Evolutionary conservation across 2,329 filamentous ascomycete genomes (phyloP).

Genomic region (Graphilbum sp.): DNA sequence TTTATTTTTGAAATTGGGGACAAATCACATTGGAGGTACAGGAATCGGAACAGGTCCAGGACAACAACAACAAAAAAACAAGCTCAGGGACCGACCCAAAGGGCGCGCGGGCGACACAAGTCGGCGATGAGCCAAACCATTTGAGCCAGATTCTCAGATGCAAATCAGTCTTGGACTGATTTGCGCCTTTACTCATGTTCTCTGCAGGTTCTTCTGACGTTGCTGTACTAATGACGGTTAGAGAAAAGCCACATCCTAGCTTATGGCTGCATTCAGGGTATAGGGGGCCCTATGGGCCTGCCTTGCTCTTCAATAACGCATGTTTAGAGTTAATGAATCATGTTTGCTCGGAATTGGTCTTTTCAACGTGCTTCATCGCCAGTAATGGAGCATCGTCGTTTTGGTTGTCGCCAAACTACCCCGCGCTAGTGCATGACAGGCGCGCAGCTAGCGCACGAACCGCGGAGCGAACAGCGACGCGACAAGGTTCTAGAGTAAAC

Average conservation of each 20-base stretch:
- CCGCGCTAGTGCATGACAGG: conserved; percentile 7
- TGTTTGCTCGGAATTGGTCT: background rate
- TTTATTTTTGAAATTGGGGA: conserved; percentile 3
- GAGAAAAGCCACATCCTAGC: background rate
- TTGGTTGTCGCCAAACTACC: too few relatives aligned
- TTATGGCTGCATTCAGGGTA: background rate
- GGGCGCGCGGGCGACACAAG: too few relatives aligned
- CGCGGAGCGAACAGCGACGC: conserved; percentile 3
- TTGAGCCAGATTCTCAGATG: too few relatives aligned
- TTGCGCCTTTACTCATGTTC: too few relatives aligned
- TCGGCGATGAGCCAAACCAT: too few relatives aligned
- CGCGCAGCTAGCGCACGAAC: conserved; percentile 8
- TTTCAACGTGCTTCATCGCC: too few relatives aligned
- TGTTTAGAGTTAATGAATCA: conserved; percentile 5
- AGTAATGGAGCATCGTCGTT: too few relatives aligned
- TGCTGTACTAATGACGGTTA: background rate
- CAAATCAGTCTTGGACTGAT: too few relatives aligned
- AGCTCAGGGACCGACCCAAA: too few relatives aligned
- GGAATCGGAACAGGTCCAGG: conserved; percentile 5
- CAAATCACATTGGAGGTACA: conserved; percentile 1
- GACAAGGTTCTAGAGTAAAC: conserved; percentile 4
- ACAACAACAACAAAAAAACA: too few relatives aligned
- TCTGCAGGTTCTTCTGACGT: too few relatives aligned
- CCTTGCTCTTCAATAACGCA: background rate
- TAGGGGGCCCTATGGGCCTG: background rate